These are phyloP conservation scores for Podila epicladia DNA, from an alignment of 192 early-diverging fungal species.

Conservation along the genomic window DNA sequence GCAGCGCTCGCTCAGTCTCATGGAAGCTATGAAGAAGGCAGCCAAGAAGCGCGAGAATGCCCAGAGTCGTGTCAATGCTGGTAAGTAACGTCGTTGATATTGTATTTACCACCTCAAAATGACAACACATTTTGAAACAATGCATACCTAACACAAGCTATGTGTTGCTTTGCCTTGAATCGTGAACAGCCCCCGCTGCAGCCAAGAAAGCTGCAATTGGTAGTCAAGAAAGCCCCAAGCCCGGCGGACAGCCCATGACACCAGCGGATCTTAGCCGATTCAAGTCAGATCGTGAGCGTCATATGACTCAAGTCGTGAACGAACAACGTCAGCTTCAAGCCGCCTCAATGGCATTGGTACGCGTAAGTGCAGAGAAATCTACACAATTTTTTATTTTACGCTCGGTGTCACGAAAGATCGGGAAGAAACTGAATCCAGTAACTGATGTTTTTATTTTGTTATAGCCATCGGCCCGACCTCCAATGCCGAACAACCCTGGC, in stretches of 20 bases:
- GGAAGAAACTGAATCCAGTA: not conserved
- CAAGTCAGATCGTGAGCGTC: conserved; percentile 62
- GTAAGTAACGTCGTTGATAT: conserved; percentile 3
- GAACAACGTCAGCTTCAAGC: conserved; percentile 61
- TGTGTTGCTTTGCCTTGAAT: not conserved
- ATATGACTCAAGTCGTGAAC: conserved; percentile 55
- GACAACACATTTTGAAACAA: no score
- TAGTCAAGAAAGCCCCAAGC: conserved; percentile 44
- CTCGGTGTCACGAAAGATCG: not conserved
- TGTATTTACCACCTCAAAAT: not conserved
- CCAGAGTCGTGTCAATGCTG: conserved; percentile 34
- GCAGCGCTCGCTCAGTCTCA: conserved; percentile 63
- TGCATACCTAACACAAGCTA: not conserved
- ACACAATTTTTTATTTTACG: not conserved
- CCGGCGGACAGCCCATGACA: conserved; percentile 42
- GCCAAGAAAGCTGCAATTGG: conserved; percentile 53
- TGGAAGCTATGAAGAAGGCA: conserved; percentile 70
- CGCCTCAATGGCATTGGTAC: conserved; percentile 54
- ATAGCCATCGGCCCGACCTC: conserved; percentile 17
- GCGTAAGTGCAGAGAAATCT: conserved; percentile 32
- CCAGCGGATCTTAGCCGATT: conserved; percentile 64
- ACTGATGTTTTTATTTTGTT: not conserved
- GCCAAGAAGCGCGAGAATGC: conserved; percentile 66
- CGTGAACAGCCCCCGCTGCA: conserved; percentile 39
- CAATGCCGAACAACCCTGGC: conserved; percentile 14